Evolutionary conservation across 345 rosid genomes (phyloP).

Genomic region (Sisymbrium altissimum): DNA sequence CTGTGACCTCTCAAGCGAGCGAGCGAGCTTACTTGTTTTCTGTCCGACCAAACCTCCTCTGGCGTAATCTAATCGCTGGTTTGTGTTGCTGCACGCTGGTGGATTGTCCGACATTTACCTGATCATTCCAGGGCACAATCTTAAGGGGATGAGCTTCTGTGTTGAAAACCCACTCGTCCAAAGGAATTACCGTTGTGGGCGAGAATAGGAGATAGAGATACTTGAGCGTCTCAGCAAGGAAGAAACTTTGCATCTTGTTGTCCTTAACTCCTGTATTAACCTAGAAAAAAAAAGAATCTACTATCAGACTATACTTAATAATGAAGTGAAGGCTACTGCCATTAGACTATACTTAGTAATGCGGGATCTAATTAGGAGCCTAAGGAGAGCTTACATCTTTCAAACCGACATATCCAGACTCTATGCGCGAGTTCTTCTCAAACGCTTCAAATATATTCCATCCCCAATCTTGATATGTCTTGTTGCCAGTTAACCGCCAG

Average conservation of each 20-base stretch:
- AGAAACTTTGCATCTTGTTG: slow-evolving; percentile 95
- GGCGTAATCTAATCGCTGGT: slow-evolving; percentile 23
- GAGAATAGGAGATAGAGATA: slow-evolving; percentile 88
- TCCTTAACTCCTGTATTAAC: slow-evolving; percentile 80
- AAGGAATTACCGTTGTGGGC: slow-evolving; percentile 68
- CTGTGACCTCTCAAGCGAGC: slow-evolving; percentile 1
- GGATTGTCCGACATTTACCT: neutral
- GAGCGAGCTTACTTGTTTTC: slow-evolving; percentile 10
- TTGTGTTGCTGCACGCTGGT: neutral
- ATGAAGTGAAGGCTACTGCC: too few relatives aligned
- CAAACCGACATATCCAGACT: slow-evolving; percentile 86
- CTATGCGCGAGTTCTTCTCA: slow-evolving; percentile 80
- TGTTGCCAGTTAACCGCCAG: slow-evolving; percentile 93
- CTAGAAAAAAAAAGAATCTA: slow-evolving; percentile 33
- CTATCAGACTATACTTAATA: too few relatives aligned
- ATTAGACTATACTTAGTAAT: too few relatives aligned
- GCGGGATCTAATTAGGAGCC: neutral
- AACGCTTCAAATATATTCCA: slow-evolving; percentile 98
- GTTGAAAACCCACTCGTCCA: slow-evolving; percentile 97
- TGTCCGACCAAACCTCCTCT: slow-evolving; percentile 31
- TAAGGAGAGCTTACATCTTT: slow-evolving; percentile 66
- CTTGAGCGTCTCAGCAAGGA: slow-evolving; percentile 88
- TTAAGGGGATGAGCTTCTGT: slow-evolving; percentile 92
- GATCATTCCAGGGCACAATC: slow-evolving; percentile 47
- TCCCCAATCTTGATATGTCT: slow-evolving; percentile 98